Percentiles rank a stretch among this genome's conserved stretches.
These are phyloP conservation scores for Hydrangea macrophylla DNA, from an alignment of 148 eudicot species.

Conservation along the genomic window DNA sequence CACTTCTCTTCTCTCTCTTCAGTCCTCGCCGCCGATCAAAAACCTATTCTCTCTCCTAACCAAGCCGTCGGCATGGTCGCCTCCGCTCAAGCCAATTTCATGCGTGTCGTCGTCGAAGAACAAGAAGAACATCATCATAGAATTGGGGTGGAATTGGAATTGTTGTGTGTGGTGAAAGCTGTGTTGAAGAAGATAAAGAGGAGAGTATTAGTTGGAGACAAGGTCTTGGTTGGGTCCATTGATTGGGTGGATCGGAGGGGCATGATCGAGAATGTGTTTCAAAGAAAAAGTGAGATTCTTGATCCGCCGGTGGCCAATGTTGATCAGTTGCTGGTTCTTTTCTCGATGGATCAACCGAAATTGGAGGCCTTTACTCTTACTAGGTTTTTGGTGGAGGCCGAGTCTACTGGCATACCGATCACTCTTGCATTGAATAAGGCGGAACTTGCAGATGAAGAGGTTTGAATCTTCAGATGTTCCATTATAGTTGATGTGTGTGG, in stretches of 20 bases:
- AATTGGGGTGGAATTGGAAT: conserved; percentile 51
- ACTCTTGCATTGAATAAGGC: conserved; percentile 78
- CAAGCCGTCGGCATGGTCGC: conserved; percentile 70
- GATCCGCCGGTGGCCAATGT: conserved; percentile 97
- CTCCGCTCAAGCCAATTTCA: conserved; percentile 87
- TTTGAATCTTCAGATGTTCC: conserved; percentile 20
- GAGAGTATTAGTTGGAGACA: conserved; percentile 83
- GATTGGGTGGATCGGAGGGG: conserved; percentile 89
- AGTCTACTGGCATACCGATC: conserved; percentile 68
- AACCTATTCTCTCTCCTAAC: conserved; percentile 41
- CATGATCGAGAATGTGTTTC: conserved; percentile 82
- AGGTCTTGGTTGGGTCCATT: conserved; percentile 79
- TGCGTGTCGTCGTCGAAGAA: conserved; percentile 83
- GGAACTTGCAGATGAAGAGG: conserved; percentile 79
- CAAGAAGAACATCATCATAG: too few relatives aligned
- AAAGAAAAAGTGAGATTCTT: conserved; percentile 51
- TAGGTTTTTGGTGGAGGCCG: conserved; percentile 90
- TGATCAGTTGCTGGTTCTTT: conserved; percentile 73
- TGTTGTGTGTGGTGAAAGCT: conserved; percentile 81
- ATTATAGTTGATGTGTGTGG: too few relatives aligned
- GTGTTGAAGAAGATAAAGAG: conserved; percentile 93
- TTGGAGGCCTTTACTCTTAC: conserved; percentile 65
- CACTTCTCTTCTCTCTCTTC: conserved; percentile 46
- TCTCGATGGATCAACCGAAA: conserved; percentile 79
- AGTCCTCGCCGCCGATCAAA: conserved; percentile 29